Conservation (phyloP, 306 rosid genomes). For the Cucumis cinereus region DNA sequence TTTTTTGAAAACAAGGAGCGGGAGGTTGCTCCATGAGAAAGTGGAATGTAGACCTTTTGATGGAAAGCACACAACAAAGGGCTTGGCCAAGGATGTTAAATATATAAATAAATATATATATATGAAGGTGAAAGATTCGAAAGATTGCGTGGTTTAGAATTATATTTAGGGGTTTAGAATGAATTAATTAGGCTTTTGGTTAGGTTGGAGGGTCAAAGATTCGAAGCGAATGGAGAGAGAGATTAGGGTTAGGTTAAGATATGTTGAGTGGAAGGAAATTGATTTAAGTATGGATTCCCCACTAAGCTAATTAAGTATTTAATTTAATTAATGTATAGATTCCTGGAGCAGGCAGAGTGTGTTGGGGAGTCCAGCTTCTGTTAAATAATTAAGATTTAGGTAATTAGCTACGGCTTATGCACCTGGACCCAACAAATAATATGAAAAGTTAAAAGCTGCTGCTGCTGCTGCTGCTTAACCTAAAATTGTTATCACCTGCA, state of each 20-base stretch:
- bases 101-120: no score
- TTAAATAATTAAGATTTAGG: no score
- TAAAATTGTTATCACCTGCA: neutral
- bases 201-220: conserved; percentile 2
- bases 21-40: neutral
- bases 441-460: neutral
- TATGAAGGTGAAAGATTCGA: neutral
- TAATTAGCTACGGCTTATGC: neutral
- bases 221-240: neutral
- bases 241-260: no score
- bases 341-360: no score
- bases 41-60: neutral
- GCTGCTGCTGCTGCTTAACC: conserved; percentile 6
- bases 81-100: no score
- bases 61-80: neutral
- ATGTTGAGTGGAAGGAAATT: neutral
- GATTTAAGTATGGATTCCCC: no score
- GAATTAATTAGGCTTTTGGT: neutral
- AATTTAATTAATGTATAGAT: no score
- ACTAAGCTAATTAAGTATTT: no score
- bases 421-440: neutral
- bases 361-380: no score
- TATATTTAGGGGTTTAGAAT: neutral
- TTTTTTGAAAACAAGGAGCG: neutral
- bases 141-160: neutral